Conservation (phyloP, 2,329 filamentous ascomycete species). For the Mycogone perniciosa region DNA sequence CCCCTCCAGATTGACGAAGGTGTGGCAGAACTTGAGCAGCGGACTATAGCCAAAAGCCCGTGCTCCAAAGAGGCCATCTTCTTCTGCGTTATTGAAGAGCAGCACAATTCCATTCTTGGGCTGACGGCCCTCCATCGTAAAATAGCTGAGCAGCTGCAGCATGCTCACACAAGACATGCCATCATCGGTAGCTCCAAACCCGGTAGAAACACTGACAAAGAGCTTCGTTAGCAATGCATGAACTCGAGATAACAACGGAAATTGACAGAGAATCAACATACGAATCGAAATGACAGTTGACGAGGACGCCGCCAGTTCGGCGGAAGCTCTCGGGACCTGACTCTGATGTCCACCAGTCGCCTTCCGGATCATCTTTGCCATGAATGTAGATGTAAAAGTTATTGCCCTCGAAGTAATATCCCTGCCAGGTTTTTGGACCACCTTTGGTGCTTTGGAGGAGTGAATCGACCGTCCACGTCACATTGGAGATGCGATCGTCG, state of each 20-base stretch:
- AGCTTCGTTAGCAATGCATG: constrained; percentile 13
- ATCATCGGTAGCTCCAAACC: constrained; percentile 89
- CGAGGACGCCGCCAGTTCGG: constrained; percentile 70
- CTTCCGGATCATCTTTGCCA: constrained; percentile 66
- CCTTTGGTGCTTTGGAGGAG: constrained; percentile 13
- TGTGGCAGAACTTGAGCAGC: constrained; percentile 71
- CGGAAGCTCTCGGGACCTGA: constrained; percentile 38
- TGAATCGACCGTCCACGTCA: constrained; percentile 50
- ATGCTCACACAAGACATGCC: constrained; percentile 84
- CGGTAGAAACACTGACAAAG: constrained; percentile 67
- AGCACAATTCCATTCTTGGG: constrained; percentile 76
- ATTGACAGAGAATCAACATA: constrained; percentile 24
- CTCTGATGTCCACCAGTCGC: constrained; percentile 62
- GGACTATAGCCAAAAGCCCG: constrained; percentile 79
- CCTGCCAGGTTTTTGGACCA: constrained; percentile 28
- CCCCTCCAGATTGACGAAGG: constrained; percentile 91
- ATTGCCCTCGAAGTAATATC: constrained; percentile 82
- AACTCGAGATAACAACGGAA: not conserved
- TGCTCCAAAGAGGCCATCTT: constrained; percentile 85
- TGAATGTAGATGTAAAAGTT: constrained; percentile 91
- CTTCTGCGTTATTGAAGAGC: constrained; percentile 91
- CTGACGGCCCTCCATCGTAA: constrained; percentile 63
- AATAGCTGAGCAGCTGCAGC: constrained; percentile 81
- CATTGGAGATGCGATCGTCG: constrained; percentile 72
- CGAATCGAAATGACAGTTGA: constrained; percentile 91